A percentile compares a stretch with the other conserved stretches of the same genome.
Evolutionary conservation across 108 stramenopile genomes (phyloP).

Genomic region (Thalassiosira profunda): DNA sequence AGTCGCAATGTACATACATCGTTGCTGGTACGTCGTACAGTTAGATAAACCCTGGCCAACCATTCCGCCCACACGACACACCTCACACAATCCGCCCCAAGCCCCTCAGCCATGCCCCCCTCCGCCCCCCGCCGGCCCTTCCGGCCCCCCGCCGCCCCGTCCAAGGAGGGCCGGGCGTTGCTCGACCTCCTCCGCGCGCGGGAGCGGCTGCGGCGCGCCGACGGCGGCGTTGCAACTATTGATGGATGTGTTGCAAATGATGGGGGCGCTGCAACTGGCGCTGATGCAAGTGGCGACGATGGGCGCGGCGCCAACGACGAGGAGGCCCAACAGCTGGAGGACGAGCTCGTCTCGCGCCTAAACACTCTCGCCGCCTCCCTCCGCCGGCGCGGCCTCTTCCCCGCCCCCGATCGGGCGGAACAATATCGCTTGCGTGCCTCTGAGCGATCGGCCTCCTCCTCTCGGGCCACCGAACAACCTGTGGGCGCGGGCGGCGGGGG

Average conservation of each 20-base stretch:
- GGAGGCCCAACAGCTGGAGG: constrained; percentile 1
- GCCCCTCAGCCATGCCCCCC: too few species aligned
- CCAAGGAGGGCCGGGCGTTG: constrained; percentile 21
- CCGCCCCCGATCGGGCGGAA: neutral
- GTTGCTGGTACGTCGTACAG: too few species aligned
- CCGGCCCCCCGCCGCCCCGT: too few species aligned
- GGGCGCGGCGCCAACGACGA: neutral
- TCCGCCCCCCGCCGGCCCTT: too few species aligned
- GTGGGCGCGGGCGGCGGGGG: neutral
- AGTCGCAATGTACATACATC: too few species aligned
- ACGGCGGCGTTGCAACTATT: neutral
- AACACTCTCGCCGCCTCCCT: neutral
- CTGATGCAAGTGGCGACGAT: neutral
- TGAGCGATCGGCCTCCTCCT: neutral
- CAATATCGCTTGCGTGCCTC: neutral
- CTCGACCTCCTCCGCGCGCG: constrained; percentile 25
- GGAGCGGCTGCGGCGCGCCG: constrained; percentile 13
- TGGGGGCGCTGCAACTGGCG: neutral
- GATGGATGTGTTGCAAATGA: too few species aligned
- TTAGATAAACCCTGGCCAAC: too few species aligned
- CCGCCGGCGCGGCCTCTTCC: constrained; percentile 23
- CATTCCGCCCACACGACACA: too few species aligned
- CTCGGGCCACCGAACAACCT: neutral
- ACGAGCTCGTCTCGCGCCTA: constrained; percentile 8
- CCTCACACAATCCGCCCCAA: too few species aligned